Percentiles rank a stretch among this genome's conserved stretches.
Conservation (phyloP, 257 asterid genomes). For the Solanum virginianum region DNA sequence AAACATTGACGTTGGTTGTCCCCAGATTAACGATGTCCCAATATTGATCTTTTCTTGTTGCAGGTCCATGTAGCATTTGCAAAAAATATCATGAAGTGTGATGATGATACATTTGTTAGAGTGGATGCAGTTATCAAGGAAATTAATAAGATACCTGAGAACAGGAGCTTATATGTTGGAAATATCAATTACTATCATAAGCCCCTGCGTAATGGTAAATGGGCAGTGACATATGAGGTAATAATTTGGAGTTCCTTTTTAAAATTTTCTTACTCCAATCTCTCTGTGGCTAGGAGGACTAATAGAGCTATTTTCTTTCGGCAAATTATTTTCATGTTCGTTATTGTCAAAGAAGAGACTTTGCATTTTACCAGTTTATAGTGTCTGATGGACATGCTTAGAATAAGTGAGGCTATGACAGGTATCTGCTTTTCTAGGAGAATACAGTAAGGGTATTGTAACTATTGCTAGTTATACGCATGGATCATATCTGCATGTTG, state of each 20-base stretch:
- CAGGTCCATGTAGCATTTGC: conserved; percentile 63
- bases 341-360: neutral
- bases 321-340: neutral
- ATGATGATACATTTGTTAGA: conserved; percentile 90
- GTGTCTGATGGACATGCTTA: neutral
- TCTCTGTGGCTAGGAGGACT: neutral
- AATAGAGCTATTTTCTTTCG: neutral
- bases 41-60: conserved; percentile 2
- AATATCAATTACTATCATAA: conserved; percentile 80
- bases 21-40: neutral
- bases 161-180: conserved; percentile 68
- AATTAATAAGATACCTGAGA: conserved; percentile 45
- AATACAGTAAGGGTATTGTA: neutral
- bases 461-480: neutral
- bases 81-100: conserved; percentile 82
- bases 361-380: neutral
- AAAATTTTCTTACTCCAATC: neutral
- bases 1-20: neutral
- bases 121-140: conserved; percentile 65
- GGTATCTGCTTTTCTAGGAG: neutral
- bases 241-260: neutral
- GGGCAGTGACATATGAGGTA: conserved; percentile 95
- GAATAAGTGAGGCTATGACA: neutral
- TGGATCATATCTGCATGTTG: neutral
- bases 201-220: conserved; percentile 89